These are phyloP conservation scores for sorghum (Sorghum bicolor) DNA, from an alignment of 176 grass and related monocot genomes.

Conservation along the genomic window DNA sequence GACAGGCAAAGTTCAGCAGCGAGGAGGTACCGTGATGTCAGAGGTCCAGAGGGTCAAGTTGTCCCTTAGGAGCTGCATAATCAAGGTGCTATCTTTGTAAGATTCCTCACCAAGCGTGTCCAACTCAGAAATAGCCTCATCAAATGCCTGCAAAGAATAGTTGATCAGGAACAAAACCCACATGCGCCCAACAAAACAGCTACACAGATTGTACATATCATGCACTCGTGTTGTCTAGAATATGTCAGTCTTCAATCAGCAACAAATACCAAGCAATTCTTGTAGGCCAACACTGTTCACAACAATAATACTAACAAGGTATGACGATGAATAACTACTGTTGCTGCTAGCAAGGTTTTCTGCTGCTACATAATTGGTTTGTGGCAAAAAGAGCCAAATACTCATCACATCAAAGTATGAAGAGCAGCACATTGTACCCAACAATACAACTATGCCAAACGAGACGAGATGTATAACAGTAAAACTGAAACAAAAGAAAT, in stretches of 20 bases:
- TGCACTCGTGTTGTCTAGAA: background rate
- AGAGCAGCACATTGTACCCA: background rate
- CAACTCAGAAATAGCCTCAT: conserved; percentile 88
- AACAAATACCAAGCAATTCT: background rate
- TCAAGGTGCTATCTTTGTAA: conserved; percentile 92
- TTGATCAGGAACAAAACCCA: background rate
- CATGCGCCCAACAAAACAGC: background rate
- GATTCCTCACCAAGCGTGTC: conserved; percentile 74
- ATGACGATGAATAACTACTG: background rate
- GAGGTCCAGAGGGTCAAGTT: conserved; percentile 93
- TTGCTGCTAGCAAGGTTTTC: background rate
- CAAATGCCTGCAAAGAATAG: conserved; percentile 57
- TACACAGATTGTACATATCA: background rate
- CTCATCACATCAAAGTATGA: background rate
- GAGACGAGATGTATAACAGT: background rate
- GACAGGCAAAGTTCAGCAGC: background rate
- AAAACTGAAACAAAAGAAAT: background rate
- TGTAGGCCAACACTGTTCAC: background rate
- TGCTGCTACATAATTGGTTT: background rate
- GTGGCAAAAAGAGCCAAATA: background rate
- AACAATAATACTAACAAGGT: background rate
- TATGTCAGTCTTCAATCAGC: background rate
- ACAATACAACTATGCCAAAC: background rate
- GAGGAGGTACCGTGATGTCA: conserved; percentile 55
- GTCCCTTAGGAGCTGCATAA: conserved; percentile 90